Evolutionary conservation across 352 stramenopile genomes (phyloP), one percentile per base, ranked within the genome.

Genomic region (Globisporangium mamillatum): DNA sequence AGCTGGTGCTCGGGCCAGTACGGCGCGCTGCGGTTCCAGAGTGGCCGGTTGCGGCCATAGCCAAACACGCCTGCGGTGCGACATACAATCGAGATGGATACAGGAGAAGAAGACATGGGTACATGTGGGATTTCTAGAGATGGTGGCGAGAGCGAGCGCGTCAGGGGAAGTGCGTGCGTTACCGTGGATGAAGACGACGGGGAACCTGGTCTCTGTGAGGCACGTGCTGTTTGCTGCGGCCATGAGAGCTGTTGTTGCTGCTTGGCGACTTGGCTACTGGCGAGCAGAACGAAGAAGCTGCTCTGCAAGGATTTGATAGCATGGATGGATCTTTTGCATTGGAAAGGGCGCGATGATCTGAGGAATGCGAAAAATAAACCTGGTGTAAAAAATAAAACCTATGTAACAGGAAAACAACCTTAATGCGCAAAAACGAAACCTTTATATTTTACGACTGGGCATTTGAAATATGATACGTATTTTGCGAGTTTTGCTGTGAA

Each of bases 151-250:
- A 32, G 29, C 27, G 25, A 24, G 5, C 50, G 22, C 12, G 0
- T 41, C 32, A 41, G 8, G 36, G 9, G 36, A 41, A 41, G 36
- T 41, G 10, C 36, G 36, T 41, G 10, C 36, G 10, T 72, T 38
- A 85, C 80, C 84, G 52, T 92, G 81, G 63, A 92, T 86, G 36
- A 92, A 69, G 24, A 90, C 84, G 61, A 88, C 81, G 6, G 83
- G 81, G 64, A 78, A 79, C 67, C 75, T 80, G 63, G 81, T 90
- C 22, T 53, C 32, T 20, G 58, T 41, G 69, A 16, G 20, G 22
- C 24, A n/a, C 32, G 6, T 32, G 36, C 52, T 36, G 48, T n/a
- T n/a, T 10, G 34, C 32, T 9, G 20, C 4, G 29, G 29, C 6
- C 56, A 62, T 48, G 56, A 32, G 29, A 32, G 3, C 1, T 34